A percentile compares a stretch with the other conserved stretches of the same genome.
Conservation (phyloP, 2,329 filamentous ascomycete genomes). For the Chrysoporthe austroafricana region DNA sequence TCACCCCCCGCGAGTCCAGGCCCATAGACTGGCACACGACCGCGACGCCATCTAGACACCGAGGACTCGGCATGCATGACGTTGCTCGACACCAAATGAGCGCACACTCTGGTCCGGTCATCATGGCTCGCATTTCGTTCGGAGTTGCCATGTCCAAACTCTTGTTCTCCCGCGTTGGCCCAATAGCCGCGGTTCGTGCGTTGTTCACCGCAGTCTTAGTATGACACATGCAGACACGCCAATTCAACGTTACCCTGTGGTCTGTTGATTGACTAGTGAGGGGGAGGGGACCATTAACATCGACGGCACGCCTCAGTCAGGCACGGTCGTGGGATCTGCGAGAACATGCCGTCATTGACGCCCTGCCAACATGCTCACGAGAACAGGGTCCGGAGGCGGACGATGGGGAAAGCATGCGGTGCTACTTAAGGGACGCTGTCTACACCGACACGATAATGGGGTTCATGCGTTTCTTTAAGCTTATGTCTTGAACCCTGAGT, state of each 20-base stretch:
- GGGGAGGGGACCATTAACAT: background rate
- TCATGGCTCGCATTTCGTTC: background rate
- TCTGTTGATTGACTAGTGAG: conserved; percentile 7
- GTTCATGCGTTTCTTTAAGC: background rate
- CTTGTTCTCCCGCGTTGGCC: conserved; percentile 1
- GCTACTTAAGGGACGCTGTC: conserved; percentile 16
- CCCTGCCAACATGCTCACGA: conserved; percentile 19
- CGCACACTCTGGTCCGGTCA: background rate
- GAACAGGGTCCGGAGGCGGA: conserved; percentile 15
- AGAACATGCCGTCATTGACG: conserved; percentile 24
- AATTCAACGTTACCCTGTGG: conserved; percentile 7
- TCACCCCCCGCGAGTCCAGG: background rate
- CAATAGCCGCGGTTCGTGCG: conserved; percentile 10
- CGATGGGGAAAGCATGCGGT: conserved; percentile 7
- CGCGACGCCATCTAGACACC: background rate
- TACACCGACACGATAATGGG: background rate
- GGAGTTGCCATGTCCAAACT: background rate
- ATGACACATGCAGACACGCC: conserved; percentile 19
- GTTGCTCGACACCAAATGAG: background rate
- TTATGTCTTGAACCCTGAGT: background rate
- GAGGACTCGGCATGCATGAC: background rate
- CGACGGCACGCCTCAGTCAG: conserved; percentile 18
- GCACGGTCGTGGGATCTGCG: conserved; percentile 20
- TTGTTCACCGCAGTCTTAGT: conserved; percentile 18
- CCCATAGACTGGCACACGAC: conserved; percentile 4